Conservation (phyloP, 345 rosid genomes). For the Gossypium arboreum region DNA sequence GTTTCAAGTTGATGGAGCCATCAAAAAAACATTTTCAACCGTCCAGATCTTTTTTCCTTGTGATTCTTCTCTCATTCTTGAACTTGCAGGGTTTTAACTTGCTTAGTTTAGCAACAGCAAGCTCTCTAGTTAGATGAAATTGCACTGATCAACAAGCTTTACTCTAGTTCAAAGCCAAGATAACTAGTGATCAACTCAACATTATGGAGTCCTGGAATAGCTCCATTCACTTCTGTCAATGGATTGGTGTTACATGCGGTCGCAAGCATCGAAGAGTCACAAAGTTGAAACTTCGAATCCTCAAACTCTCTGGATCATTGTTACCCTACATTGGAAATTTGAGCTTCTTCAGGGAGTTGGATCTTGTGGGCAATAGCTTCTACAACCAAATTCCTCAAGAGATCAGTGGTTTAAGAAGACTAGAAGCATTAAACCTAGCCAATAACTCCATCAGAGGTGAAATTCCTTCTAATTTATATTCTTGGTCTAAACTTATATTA, state of each 20-base stretch:
- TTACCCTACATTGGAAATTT: not conserved
- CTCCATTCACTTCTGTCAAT: not conserved
- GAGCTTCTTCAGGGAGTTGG: conserved; percentile 3
- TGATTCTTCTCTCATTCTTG: not conserved
- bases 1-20: too few species aligned
- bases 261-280: not conserved
- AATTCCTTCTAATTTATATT: too few species aligned
- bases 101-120: not conserved
- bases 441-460: too few species aligned
- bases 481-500: too few species aligned
- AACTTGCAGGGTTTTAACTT: not conserved
- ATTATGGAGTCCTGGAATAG: not conserved
- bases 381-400: not conserved
- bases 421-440: too few species aligned
- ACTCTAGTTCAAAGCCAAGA: not conserved
- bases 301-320: not conserved
- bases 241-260: not conserved
- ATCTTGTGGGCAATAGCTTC: not conserved
- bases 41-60: too few species aligned
- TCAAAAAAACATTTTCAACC: too few species aligned
- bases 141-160: not conserved
- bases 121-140: not conserved
- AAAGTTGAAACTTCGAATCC: not conserved
- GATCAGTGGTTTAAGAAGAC: too few species aligned
- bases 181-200: not conserved